Evolutionary conservation across 371 early-diverging fungal species (phyloP), one percentile per base, ranked within the genome.

Genomic region (Saksenaea oblongispora): DNA sequence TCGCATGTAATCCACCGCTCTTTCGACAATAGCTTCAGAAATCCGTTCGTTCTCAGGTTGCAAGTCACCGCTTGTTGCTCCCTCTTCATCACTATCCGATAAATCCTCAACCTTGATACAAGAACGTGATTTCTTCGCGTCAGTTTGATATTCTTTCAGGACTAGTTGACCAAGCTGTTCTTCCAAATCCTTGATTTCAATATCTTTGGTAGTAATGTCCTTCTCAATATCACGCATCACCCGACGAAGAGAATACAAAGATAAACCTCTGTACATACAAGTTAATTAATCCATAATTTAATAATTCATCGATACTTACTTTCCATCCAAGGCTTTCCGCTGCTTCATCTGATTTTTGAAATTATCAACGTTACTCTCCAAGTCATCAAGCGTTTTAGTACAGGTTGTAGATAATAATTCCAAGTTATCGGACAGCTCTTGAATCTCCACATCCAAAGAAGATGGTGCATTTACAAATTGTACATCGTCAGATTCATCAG

Each of bases 201-300:
- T 61, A 13, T 59, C 35, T 37, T 69, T 78, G 13, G 14, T 31
- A 14, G 14, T 35, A 9, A 78, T 26, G 9, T 67, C 71, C 31
- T 39, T 59, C 54, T 75, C 73, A 13, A 78, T 56, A 57, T 78
- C 79, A 41, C 70, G 64, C 3, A 78, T 57, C 8, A 64, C 60
- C 5, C 68, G 63, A 58, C 75, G 68, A 10, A 75, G 47, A 5
- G 71, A 44, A 26, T 78, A 78, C 17, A 71, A 61, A 4, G 71
- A 66, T 22, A 67, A 65, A 47, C 36, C 34, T 17, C 69, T 68
- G 56, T 15, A 0, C 4, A 18, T 34, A 56, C 39, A 27, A 13
- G 11, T 24, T 64, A 36, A 5, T 15, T 2, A 68, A 36, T 59
- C 17, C 27, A 36, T 42, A 22, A 58, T 24, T 59, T n/a, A n/a